phyloP scores from a whole-genome alignment of 2,329 filamentous ascomycete genomes.

The Onygenales sp. region DNA sequence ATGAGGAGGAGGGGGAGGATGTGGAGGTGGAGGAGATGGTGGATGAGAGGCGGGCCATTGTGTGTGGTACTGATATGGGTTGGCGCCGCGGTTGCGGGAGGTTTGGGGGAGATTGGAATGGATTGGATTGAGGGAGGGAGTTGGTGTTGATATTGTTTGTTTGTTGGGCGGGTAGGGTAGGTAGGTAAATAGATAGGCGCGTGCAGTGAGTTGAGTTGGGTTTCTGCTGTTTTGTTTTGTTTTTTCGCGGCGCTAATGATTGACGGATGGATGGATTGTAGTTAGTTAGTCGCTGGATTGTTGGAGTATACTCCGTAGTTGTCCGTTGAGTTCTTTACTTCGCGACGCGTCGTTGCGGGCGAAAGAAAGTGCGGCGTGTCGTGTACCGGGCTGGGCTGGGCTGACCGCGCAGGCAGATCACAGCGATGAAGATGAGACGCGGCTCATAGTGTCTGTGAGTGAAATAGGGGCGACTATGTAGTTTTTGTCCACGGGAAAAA shows the following conservation, averaged over 20 bases:
- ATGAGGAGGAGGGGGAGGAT: constrained; percentile 10
- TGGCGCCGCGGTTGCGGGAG: neutral
- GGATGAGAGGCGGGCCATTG: constrained; percentile 23
- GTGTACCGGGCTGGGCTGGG: neutral
- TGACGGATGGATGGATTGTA: no score
- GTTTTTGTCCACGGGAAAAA: neutral
- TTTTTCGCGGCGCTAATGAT: no score
- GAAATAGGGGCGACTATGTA: neutral
- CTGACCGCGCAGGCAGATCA: neutral
- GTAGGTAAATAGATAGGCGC: no score
- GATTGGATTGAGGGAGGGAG: no score
- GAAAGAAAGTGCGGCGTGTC: neutral
- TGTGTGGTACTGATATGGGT: constrained; percentile 1
- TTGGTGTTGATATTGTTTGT: no score
- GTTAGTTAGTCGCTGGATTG: no score
- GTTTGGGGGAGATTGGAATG: no score
- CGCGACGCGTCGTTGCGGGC: neutral
- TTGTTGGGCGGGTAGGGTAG: no score
- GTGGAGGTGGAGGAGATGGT: constrained; percentile 23
- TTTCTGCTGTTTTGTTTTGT: no score
- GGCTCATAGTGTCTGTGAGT: neutral
- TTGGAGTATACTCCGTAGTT: no score
- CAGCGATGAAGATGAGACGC: neutral
- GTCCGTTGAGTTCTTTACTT: no score
- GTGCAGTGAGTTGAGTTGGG: no score